Percentiles rank a stretch among this genome's conserved stretches.
phyloP scores from a whole-genome alignment of 2,329 filamentous ascomycete species.

The Ophiostoma ulmi region DNA sequence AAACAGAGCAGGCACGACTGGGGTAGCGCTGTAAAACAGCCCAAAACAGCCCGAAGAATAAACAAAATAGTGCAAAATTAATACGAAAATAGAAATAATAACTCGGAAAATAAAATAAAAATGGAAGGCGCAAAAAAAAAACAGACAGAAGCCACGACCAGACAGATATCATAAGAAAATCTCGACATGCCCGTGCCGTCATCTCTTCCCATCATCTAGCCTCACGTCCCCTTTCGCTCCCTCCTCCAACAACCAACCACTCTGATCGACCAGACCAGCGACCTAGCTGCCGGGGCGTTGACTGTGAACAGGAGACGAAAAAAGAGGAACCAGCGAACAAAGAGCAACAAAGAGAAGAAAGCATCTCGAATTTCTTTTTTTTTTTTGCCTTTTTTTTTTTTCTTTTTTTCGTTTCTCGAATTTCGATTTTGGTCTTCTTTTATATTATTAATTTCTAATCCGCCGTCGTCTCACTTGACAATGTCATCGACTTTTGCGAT shows the following conservation, averaged over 20 bases:
- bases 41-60: neutral
- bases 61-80: neutral
- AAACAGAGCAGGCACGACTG: slow-evolving; percentile 8
- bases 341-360: neutral
- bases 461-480: neutral
- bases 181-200: neutral
- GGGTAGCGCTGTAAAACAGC: slow-evolving; percentile 6
- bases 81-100: slow-evolving; percentile 1
- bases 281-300: slow-evolving; percentile 5
- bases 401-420: neutral
- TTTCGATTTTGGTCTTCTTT: neutral
- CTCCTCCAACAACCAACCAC: neutral
- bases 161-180: neutral
- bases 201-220: neutral
- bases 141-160: neutral
- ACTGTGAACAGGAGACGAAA: neutral
- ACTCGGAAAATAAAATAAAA: neutral
- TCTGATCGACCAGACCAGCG: neutral
- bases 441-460: neutral
- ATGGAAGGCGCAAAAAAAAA: neutral
- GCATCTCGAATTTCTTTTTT: neutral
- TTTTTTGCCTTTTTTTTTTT: neutral
- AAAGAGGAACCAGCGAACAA: slow-evolving; percentile 11
- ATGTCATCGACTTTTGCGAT: neutral
- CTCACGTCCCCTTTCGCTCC: neutral